phyloP scores from a whole-genome alignment of 1,284 basidiomycete species.

The Fomes fomentarius region DNA sequence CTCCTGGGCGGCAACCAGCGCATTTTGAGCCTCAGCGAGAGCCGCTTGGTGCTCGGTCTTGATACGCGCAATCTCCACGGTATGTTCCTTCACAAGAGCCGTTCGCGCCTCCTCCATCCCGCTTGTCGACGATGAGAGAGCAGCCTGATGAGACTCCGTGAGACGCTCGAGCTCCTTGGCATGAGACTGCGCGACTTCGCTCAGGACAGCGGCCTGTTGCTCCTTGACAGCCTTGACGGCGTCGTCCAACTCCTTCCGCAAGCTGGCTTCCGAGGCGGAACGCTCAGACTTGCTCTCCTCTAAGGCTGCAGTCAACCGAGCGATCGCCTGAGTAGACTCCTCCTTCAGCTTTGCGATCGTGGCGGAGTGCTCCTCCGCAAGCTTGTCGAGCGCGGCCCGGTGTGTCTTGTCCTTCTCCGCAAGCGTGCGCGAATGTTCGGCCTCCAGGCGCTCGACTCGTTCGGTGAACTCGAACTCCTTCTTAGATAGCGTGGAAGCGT shows the following conservation, averaged over 20 bases:
- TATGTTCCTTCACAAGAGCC: conserved; percentile 38
- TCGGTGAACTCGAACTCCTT: conserved; percentile 65
- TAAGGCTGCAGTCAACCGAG: conserved; percentile 49
- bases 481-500: conserved; percentile 56
- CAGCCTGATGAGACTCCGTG: conserved; percentile 47
- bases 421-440: conserved; percentile 55
- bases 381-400: conserved; percentile 39
- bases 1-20: conserved; percentile 48
- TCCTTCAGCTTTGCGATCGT: conserved; percentile 50
- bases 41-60: conserved; percentile 50
- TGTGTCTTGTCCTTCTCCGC: conserved; percentile 62
- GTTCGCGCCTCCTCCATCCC: conserved; percentile 31
- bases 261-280: conserved; percentile 39
- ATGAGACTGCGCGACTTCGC: conserved; percentile 58
- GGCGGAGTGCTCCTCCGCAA: conserved; percentile 42
- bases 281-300: conserved; percentile 50
- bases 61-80: conserved; percentile 43
- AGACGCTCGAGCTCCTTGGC: conserved; percentile 53
- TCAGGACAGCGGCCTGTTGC: conserved; percentile 51
- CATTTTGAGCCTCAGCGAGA: conserved; percentile 45
- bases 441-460: conserved; percentile 60
- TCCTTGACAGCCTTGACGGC: conserved; percentile 37
- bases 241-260: conserved; percentile 54
- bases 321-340: conserved; percentile 53
- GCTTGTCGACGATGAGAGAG: conserved; percentile 25